A percentile compares a stretch with the other conserved stretches of the same genome.
phyloP scores from a whole-genome alignment of 805 yeast species.

The Pichia phayaonensis region DNA sequence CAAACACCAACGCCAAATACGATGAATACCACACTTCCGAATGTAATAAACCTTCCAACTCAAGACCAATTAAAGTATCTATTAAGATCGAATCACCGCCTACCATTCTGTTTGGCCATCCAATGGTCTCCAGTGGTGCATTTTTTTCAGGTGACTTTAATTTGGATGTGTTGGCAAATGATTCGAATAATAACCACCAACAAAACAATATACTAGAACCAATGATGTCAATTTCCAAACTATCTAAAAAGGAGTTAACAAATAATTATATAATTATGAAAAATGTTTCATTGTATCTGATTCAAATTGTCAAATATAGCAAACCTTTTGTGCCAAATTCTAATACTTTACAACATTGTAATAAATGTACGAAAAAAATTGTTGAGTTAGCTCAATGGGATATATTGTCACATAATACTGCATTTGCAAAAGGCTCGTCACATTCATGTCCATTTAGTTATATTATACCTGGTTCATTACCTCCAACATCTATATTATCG shows the following conservation, averaged over 20 bases:
- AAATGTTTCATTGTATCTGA: constrained; percentile 54
- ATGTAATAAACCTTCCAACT: constrained; percentile 20
- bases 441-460: constrained; percentile 93
- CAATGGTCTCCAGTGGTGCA: constrained; percentile 77
- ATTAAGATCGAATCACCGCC: constrained; percentile 88
- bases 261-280: constrained; percentile 41
- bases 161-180: constrained; percentile 38
- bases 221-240: constrained; percentile 19
- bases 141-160: constrained; percentile 72
- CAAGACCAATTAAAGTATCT: constrained; percentile 33
- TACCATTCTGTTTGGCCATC: constrained; percentile 71
- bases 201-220: constrained; percentile 7
- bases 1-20: not conserved
- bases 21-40: constrained; percentile 23
- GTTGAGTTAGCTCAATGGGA: constrained; percentile 84
- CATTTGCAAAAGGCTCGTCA: constrained; percentile 51
- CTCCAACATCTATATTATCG: constrained; percentile 70
- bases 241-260: constrained; percentile 15
- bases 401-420: constrained; percentile 51
- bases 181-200: not conserved
- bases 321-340: constrained; percentile 60
- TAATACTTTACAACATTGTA: constrained; percentile 42
- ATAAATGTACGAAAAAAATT: constrained; percentile 45
- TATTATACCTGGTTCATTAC: constrained; percentile 78
- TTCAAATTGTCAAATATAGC: constrained; percentile 63